These are phyloP conservation scores for Eucalyptus urophylla DNA, from an alignment of 345 rosid genomes.

Conservation along the genomic window DNA sequence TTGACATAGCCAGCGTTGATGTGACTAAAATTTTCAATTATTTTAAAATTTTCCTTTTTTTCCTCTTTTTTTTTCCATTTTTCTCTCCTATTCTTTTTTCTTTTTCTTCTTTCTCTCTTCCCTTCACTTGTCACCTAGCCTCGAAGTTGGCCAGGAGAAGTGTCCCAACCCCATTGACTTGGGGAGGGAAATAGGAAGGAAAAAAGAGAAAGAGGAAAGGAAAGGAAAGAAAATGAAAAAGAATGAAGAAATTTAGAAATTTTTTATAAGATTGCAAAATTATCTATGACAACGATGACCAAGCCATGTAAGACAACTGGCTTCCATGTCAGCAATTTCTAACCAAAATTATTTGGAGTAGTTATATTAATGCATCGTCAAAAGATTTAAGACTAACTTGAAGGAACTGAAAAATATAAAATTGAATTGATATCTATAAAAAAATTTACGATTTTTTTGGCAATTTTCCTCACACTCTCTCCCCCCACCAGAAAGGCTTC, in stretches of 20 bases:
- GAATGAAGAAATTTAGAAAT: not conserved
- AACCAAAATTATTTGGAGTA: not conserved
- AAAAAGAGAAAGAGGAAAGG: too few species aligned
- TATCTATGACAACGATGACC: accelerated
- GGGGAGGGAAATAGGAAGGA: not conserved
- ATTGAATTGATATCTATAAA: not conserved
- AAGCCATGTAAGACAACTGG: accelerated
- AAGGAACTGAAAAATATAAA: accelerated
- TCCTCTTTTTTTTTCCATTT: not conserved
- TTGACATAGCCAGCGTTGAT: accelerated
- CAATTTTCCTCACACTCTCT: not conserved
- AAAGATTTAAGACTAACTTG: not conserved
- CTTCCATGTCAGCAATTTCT: accelerated
- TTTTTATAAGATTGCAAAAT: not conserved
- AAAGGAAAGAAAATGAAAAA: not conserved
- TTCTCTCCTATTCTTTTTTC: not conserved
- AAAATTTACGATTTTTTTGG: accelerated
- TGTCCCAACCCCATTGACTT: not conserved
- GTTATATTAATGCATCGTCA: not conserved
- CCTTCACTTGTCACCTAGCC: not conserved
- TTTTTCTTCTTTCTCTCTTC: not conserved
- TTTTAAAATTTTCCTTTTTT: not conserved
- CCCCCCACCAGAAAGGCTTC: not conserved
- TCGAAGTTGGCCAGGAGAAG: not conserved
- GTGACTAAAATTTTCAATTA: not conserved